phyloP scores from a whole-genome alignment of 345 rosid species.

The Aquilaria sinensis region DNA sequence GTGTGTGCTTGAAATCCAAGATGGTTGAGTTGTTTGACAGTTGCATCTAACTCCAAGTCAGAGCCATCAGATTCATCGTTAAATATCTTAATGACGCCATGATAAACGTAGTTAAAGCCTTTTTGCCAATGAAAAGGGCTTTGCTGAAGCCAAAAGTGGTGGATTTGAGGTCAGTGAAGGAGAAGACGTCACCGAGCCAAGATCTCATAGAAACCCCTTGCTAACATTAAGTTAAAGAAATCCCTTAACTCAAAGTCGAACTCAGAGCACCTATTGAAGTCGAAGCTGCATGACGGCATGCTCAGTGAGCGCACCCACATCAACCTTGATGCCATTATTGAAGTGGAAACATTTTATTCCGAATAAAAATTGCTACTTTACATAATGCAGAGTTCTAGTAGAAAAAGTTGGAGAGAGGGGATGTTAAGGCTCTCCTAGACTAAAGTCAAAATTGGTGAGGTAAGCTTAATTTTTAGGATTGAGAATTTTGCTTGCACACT shows the following conservation, averaged over 20 bases:
- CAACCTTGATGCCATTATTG: slow-evolving; percentile 51
- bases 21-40: slow-evolving; percentile 91
- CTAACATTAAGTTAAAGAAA: slow-evolving; percentile 40
- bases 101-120: slow-evolving; percentile 86
- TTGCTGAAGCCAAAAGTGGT: slow-evolving; percentile 74
- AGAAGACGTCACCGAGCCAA: slow-evolving; percentile 57
- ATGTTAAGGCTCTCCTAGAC: no score
- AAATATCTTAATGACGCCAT: slow-evolving; percentile 49
- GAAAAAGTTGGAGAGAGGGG: background rate
- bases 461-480: no score
- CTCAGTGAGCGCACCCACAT: slow-evolving; percentile 91
- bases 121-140: slow-evolving; percentile 27
- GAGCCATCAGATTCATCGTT: slow-evolving; percentile 19
- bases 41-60: slow-evolving; percentile 53
- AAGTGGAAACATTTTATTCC: slow-evolving; percentile 95
- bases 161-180: slow-evolving; percentile 66
- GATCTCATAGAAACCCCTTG: slow-evolving; percentile 41
- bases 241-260: slow-evolving; percentile 74
- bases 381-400: background rate
- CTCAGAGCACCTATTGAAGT: slow-evolving; percentile 62
- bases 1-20: slow-evolving; percentile 93
- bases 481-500: no score
- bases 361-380: no score
- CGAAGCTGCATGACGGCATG: slow-evolving; percentile 64
- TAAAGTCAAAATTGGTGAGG: no score